Conservation (phyloP, 2,329 filamentous ascomycete species). For the Trichoderma cornu-damae region DNA sequence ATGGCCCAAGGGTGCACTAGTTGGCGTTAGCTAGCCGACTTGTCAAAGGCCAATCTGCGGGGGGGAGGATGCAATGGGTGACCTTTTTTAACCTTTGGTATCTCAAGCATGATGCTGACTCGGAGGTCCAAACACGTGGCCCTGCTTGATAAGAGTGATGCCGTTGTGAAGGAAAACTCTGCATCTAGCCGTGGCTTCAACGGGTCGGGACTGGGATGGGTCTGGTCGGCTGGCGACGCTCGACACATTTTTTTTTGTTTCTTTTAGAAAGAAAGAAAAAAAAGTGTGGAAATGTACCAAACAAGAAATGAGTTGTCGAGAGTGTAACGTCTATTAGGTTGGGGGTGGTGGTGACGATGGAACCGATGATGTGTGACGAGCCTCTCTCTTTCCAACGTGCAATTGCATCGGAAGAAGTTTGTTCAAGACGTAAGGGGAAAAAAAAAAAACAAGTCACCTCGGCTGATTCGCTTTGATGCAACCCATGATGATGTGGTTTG, state of each 20-base stretch:
- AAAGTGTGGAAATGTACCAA: no score
- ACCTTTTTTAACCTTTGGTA: neutral
- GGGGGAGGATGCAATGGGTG: neutral
- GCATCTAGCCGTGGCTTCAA: neutral
- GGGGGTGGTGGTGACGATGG: neutral
- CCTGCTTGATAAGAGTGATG: neutral
- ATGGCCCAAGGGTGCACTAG: neutral
- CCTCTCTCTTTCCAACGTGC: neutral
- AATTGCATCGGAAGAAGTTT: neutral
- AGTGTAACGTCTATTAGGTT: neutral
- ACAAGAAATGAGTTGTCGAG: neutral
- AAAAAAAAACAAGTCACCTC: neutral
- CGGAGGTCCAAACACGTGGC: slow-evolving; percentile 35
- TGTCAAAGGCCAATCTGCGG: slow-evolving; percentile 11
- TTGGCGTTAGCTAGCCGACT: neutral
- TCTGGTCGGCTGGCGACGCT: neutral
- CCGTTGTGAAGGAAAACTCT: neutral
- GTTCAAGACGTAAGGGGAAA: neutral
- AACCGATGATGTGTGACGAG: neutral
- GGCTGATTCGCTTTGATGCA: neutral
- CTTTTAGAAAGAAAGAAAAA: no score
- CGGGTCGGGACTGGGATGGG: neutral
- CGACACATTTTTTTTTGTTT: no score
- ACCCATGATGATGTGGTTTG: neutral
- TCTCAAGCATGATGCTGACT: slow-evolving; percentile 7